Conservation (phyloP, 108 stramenopile genomes). For the Schizochytrium sp. region DNA sequence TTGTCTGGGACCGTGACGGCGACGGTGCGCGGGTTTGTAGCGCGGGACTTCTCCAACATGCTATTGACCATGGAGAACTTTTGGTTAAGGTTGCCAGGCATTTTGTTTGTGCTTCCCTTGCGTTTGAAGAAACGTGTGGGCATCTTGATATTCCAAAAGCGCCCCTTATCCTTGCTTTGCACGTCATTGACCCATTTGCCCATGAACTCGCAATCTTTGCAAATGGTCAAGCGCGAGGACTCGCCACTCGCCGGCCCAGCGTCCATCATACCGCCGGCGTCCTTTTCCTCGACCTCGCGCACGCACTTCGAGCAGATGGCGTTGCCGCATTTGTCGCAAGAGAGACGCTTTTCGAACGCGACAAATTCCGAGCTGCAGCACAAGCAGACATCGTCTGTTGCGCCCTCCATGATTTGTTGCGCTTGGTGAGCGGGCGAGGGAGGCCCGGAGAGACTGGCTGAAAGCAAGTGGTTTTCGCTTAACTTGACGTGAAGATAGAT, state of each 20-base stretch:
- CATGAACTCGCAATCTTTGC: slow-evolving; percentile 16
- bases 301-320: background rate
- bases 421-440: too few species aligned
- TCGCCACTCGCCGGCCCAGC: background rate
- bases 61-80: background rate
- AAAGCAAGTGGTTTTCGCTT: too few species aligned
- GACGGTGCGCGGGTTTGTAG: background rate
- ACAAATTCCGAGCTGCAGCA: background rate
- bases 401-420: too few species aligned
- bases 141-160: slow-evolving; percentile 11
- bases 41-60: background rate
- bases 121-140: background rate
- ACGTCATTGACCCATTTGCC: slow-evolving; percentile 13
- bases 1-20: background rate
- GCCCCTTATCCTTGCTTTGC: background rate
- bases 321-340: background rate
- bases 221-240: background rate
- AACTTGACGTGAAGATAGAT: too few species aligned
- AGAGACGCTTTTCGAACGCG: background rate
- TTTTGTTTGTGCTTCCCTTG: background rate
- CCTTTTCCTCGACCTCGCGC: background rate
- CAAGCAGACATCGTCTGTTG: background rate
- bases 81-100: background rate
- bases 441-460: too few species aligned
- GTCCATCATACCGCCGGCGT: background rate